Conservation (phyloP, 1,284 basidiomycete genomes). For the Irpex rosettiformis region DNA sequence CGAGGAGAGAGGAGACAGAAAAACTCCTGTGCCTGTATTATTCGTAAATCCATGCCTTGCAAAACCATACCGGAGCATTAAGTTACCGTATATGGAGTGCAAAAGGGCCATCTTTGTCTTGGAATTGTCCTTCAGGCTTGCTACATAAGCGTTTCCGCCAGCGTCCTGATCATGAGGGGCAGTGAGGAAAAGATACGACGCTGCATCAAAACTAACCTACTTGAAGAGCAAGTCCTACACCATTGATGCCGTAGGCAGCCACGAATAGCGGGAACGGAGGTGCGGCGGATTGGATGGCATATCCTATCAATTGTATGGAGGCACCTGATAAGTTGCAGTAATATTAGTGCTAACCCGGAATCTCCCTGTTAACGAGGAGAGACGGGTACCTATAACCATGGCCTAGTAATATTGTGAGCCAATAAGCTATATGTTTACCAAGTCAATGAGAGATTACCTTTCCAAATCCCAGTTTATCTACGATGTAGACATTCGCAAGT, state of each 20-base stretch:
- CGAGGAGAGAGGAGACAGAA: constrained; percentile 56
- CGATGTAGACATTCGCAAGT: constrained; percentile 44
- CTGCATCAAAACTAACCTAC: constrained; percentile 26
- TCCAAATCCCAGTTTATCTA: constrained; percentile 53
- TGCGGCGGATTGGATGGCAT: constrained; percentile 53
- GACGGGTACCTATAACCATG: neutral
- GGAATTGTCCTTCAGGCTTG: constrained; percentile 41
- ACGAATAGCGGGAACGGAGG: constrained; percentile 63
- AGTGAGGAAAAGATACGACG: neutral
- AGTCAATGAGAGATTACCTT: constrained; percentile 34
- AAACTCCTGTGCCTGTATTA: constrained; percentile 51
- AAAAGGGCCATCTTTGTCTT: constrained; percentile 58
- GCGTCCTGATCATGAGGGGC: constrained; percentile 36
- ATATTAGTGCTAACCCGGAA: constrained; percentile 6
- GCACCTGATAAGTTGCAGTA: constrained; percentile 27
- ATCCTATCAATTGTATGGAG: constrained; percentile 37
- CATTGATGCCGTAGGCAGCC: constrained; percentile 54
- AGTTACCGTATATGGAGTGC: constrained; percentile 44
- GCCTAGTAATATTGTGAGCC: neutral
- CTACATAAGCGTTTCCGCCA: constrained; percentile 53
- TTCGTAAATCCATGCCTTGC: too few relatives aligned
- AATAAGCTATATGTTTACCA: neutral
- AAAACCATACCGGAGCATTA: neutral
- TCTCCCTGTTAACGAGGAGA: constrained; percentile 19
- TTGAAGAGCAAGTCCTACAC: constrained; percentile 57